Evolutionary conservation across 75 land plant genomes (phyloP), one percentile per base, ranked within the genome.

Genomic region (Pseudotsuga menziesii): DNA sequence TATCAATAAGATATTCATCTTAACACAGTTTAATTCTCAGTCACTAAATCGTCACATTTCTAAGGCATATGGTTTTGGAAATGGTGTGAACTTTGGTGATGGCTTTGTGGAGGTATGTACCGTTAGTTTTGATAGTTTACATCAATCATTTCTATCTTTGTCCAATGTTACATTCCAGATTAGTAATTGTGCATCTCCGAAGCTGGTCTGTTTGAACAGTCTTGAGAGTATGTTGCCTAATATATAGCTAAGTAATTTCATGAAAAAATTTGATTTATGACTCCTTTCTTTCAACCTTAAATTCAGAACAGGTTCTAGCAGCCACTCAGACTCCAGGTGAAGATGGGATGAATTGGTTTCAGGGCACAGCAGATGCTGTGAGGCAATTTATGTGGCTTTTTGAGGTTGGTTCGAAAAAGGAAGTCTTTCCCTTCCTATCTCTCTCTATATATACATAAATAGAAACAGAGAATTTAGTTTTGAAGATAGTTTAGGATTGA

Each of bases 311-410:
- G 97, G 97, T 94, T n/a, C 79, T 93, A 58, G 99, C 99, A 77
- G 99, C 99, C 13, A 96, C 97, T 77, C 99, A 96, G 73, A 96
- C 93, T 25, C 88, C 94, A 20, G 93, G 91, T 16, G 93, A 91
- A 81, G 81, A 92, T 55, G 99, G 96, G 15, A 88, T 85, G 90
- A 91, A 81, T 63, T 96, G 99, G 99, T 96, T 96, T 76, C 97
- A 94, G 72, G 99, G 99, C 29, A 96, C 99, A 59, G 97, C 97
- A 26, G 99, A 94, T 82, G 99, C 99, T 78, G 99, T 96, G 17
- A 89, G 99, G 55, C 92, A 96, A 61, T 96, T 92, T 80, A 79
- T 82, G 4, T 96, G 99, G 99, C 79, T 96, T 16, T 92, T 96
- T 86, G 99, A 96, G 97, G 99, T 94, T 22, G 23, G 67, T 59